Evolutionary conservation across 805 yeast species (phyloP), one percentile per base, ranked within the genome.

Genomic region (Maudiozyma pseudohumilis): DNA sequence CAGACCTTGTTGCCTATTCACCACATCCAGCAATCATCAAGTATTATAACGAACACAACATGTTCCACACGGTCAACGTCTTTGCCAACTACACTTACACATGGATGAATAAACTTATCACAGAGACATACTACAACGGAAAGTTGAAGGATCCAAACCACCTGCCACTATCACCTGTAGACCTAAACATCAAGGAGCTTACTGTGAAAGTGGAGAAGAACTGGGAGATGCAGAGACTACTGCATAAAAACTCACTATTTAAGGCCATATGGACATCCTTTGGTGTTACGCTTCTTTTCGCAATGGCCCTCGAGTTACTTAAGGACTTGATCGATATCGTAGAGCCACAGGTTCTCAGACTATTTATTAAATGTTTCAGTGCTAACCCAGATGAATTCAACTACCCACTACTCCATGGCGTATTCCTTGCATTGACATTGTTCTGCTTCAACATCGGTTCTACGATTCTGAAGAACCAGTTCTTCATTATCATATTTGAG

Each of bases 381-480:
- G 47, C 43, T 3, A 51, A 53, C 16, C 15, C n/a, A 10, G 40
- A 43, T 12, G 49, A 48, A 8, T 28, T 41, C 2, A 38, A 49
- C 2, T 67, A 71, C 6, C 77, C 80, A 3, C 49, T 74, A 15
- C 56, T 77, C 10, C 64, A 72, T 40, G 94, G 95, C 6, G 59
- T 76, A 29, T 59, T 75, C 39, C 69, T 86, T 38, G 77, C 89
- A 0, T 22, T 72, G 11, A 68, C 70, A 3, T 74, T 87, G 76
- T 80, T 86, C 51, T 40, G 63, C 4, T 69, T 75, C 5, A 75
- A 86, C 0, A 51, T 85, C 9, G 18, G 72, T 2, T 76, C 78
- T 38, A 78, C 92, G 0, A 64, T 71, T 2, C 59, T 80, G 13
- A 70, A 71, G 45, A 89, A 84, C 55, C 84, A 81, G 56, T 82